Conservation (phyloP, 768 basidiomycete species). For the Boletus rex-veris region DNA sequence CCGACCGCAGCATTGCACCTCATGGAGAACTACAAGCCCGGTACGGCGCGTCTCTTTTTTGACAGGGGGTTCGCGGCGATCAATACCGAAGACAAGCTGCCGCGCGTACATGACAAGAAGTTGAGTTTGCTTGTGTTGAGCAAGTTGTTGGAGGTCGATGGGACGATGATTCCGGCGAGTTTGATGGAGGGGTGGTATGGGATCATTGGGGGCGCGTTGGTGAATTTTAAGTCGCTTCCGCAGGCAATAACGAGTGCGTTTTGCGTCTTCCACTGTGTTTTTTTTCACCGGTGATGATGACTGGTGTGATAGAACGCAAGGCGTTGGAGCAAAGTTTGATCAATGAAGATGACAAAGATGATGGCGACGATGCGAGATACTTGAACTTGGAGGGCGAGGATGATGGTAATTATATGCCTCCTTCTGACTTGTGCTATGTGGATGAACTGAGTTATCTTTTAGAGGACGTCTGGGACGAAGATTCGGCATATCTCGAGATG, state of each 20-base stretch:
- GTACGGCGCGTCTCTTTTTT: constrained; percentile 73
- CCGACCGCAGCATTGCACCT: constrained; percentile 70
- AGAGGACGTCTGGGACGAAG: constrained; percentile 91
- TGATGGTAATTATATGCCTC: constrained; percentile 42
- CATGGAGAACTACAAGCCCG: constrained; percentile 59
- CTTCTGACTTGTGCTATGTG: neutral
- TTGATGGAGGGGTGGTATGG: constrained; percentile 72
- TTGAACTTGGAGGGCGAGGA: constrained; percentile 63
- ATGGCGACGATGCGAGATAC: constrained; percentile 47
- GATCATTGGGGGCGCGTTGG: constrained; percentile 67
- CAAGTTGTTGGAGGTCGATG: constrained; percentile 69
- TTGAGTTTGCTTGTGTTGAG: constrained; percentile 73
- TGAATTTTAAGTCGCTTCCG: constrained; percentile 75
- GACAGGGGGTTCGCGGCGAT: constrained; percentile 80
- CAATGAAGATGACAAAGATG: constrained; percentile 44
- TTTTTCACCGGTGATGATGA: neutral
- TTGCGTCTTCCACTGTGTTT: neutral
- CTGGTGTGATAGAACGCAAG: constrained; percentile 46
- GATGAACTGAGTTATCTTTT: neutral
- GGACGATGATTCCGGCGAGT: constrained; percentile 49
- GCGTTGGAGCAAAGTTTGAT: constrained; percentile 51
- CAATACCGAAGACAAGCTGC: constrained; percentile 53
- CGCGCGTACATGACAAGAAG: constrained; percentile 90
- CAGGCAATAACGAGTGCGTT: constrained; percentile 70
- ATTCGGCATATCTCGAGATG: constrained; percentile 84